Conservation (phyloP, 768 basidiomycete genomes). For the Leccinum uliginosum region DNA sequence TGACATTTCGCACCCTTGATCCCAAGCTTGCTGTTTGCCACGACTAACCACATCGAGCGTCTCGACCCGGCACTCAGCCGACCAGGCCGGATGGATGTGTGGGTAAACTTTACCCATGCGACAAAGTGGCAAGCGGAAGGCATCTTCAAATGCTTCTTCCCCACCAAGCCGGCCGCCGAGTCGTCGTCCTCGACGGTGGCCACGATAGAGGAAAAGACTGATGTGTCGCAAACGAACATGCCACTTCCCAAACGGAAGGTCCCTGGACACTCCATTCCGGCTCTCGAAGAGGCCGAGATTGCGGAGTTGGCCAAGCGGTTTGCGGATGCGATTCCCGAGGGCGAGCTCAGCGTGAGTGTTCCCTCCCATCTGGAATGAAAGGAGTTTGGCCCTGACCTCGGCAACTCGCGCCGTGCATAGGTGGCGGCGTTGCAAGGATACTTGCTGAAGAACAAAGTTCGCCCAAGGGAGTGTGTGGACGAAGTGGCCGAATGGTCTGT, state of each 20-base stretch:
- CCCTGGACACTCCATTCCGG: slow-evolving; percentile 54
- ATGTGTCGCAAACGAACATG: slow-evolving; percentile 62
- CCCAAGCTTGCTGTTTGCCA: slow-evolving; percentile 77
- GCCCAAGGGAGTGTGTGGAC: slow-evolving; percentile 80
- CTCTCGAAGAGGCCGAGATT: slow-evolving; percentile 74
- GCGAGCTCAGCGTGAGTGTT: slow-evolving; percentile 74
- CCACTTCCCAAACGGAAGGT: slow-evolving; percentile 64
- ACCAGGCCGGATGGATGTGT: slow-evolving; percentile 89
- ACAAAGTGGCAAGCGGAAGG: slow-evolving; percentile 92
- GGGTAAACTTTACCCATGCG: slow-evolving; percentile 88
- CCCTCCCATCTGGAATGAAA: not conserved
- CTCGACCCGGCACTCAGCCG: slow-evolving; percentile 86
- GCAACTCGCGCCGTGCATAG: slow-evolving; percentile 31
- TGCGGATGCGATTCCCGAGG: slow-evolving; percentile 78
- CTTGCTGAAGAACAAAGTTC: slow-evolving; percentile 83
- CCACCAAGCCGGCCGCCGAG: slow-evolving; percentile 40
- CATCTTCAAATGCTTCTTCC: slow-evolving; percentile 94
- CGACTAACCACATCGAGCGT: slow-evolving; percentile 91
- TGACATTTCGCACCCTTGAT: slow-evolving; percentile 15
- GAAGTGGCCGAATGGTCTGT: slow-evolving; percentile 70
- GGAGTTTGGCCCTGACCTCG: not conserved
- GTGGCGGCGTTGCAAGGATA: slow-evolving; percentile 85
- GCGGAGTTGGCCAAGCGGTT: slow-evolving; percentile 76
- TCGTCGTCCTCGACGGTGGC: slow-evolving; percentile 7
- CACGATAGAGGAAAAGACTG: slow-evolving; percentile 26